Evolutionary conservation across 805 yeast species (phyloP).

Genomic region (Ogataea parapolymorpha): DNA sequence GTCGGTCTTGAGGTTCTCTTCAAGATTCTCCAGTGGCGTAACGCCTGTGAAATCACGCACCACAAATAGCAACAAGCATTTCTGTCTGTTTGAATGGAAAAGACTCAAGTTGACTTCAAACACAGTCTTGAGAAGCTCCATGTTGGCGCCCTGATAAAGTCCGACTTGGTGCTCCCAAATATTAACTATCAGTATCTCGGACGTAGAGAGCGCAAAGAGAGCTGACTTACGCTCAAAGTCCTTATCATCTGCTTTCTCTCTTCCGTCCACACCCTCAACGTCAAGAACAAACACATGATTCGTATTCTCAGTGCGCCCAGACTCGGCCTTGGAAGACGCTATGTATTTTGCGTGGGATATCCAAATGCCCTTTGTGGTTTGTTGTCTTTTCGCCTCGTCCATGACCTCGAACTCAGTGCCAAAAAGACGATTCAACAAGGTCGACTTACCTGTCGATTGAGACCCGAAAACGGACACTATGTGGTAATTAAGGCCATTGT

Average conservation of each 20-base stretch:
- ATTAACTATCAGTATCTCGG: slow-evolving; percentile 86
- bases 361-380: slow-evolving; percentile 88
- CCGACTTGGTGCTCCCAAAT: slow-evolving; percentile 98
- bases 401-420: slow-evolving; percentile 88
- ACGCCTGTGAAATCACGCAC: slow-evolving; percentile 88
- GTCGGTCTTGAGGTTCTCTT: slow-evolving; percentile 67
- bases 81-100: slow-evolving; percentile 59
- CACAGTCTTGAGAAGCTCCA: slow-evolving; percentile 93
- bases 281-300: slow-evolving; percentile 73
- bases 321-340: slow-evolving; percentile 20
- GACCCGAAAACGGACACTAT: slow-evolving; percentile 95
- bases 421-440: slow-evolving; percentile 80
- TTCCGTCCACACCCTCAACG: slow-evolving; percentile 98
- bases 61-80: slow-evolving; percentile 76
- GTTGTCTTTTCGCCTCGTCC: slow-evolving; percentile 84
- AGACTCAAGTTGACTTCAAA: slow-evolving; percentile 90
- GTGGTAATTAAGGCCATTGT: slow-evolving; percentile 73
- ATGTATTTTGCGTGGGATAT: slow-evolving; percentile 53
- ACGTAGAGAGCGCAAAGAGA: slow-evolving; percentile 86
- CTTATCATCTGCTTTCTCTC: slow-evolving; percentile 97
- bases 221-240: slow-evolving; percentile 98
- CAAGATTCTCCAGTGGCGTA: slow-evolving; percentile 73
- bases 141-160: slow-evolving; percentile 93
- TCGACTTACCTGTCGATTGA: slow-evolving; percentile 95
- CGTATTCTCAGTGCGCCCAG: slow-evolving; percentile 16